Evolutionary conservation across 2,329 filamentous ascomycete genomes (phyloP).

Genomic region (Diaporthe longicolla): DNA sequence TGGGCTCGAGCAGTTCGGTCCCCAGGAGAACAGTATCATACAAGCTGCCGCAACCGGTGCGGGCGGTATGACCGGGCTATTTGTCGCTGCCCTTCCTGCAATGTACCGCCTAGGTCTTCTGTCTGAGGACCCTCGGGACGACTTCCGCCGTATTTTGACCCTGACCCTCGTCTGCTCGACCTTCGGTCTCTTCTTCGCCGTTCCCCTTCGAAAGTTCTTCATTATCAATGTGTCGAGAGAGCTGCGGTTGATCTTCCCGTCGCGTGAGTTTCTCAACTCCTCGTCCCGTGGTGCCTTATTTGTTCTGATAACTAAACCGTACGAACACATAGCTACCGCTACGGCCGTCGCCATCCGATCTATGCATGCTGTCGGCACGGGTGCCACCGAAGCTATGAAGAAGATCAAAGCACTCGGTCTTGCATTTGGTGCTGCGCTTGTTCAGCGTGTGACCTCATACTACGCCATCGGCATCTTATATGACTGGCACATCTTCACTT

Average conservation of each 20-base stretch:
- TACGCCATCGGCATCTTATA: conserved; percentile 72
- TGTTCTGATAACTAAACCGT: background rate
- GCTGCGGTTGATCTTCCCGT: conserved; percentile 69
- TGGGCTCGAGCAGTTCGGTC: conserved; percentile 65
- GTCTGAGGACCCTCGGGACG: conserved; percentile 57
- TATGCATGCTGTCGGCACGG: conserved; percentile 65
- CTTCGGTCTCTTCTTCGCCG: conserved; percentile 67
- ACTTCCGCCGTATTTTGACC: conserved; percentile 64
- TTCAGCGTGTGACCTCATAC: conserved; percentile 68
- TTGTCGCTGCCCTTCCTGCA: conserved; percentile 70
- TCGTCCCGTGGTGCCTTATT: background rate
- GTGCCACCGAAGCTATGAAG: conserved; percentile 65
- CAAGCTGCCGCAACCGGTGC: conserved; percentile 69
- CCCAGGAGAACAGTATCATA: conserved; percentile 70
- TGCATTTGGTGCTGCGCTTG: conserved; percentile 63
- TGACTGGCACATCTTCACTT: conserved; percentile 68
- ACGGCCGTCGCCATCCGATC: conserved; percentile 71
- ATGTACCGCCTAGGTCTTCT: conserved; percentile 67
- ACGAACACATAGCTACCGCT: conserved; percentile 54
- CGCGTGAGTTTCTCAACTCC: background rate
- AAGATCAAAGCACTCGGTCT: conserved; percentile 67
- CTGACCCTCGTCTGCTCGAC: conserved; percentile 66
- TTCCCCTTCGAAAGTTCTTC: conserved; percentile 69
- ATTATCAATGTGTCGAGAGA: conserved; percentile 58
- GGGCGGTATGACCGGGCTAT: conserved; percentile 67